phyloP scores from a whole-genome alignment of 345 rosid species.

The Erucastrum elatum region DNA sequence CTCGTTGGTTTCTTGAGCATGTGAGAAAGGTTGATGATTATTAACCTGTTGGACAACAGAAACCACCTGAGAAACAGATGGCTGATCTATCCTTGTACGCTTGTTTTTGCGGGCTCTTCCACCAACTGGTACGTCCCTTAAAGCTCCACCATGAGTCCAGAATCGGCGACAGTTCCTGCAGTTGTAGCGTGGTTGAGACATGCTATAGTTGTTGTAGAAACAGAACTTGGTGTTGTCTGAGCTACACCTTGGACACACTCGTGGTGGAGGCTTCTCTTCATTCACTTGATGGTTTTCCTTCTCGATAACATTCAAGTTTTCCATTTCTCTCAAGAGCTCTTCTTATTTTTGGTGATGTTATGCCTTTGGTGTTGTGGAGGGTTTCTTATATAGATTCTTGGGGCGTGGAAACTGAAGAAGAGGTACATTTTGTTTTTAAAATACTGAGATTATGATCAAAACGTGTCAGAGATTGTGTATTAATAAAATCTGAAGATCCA shows the following conservation, averaged over 20 bases:
- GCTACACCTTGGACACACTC: constrained; percentile 30
- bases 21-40: not conserved
- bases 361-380: not conserved
- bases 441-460: not conserved
- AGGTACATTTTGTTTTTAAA: not conserved
- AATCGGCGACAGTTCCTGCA: constrained; percentile 36
- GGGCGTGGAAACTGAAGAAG: not conserved
- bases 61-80: constrained; percentile 8
- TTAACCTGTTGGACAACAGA: constrained; percentile 4
- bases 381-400: constrained; percentile 3
- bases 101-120: constrained; percentile 21
- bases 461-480: constrained; percentile 22
- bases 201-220: constrained; percentile 31
- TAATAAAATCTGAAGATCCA: constrained; percentile 2
- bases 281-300: not conserved
- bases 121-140: constrained; percentile 35
- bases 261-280: constrained; percentile 25
- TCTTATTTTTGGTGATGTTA: not conserved
- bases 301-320: not conserved
- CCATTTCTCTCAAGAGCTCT: constrained; percentile 9
- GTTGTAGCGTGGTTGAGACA: constrained; percentile 27
- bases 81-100: not conserved
- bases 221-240: constrained; percentile 36
- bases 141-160: constrained; percentile 36
- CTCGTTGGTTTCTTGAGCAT: constrained; percentile 23